These are phyloP conservation scores for Pythium phragmiticola DNA, from an alignment of 352 stramenopile species.

Conservation along the genomic window DNA sequence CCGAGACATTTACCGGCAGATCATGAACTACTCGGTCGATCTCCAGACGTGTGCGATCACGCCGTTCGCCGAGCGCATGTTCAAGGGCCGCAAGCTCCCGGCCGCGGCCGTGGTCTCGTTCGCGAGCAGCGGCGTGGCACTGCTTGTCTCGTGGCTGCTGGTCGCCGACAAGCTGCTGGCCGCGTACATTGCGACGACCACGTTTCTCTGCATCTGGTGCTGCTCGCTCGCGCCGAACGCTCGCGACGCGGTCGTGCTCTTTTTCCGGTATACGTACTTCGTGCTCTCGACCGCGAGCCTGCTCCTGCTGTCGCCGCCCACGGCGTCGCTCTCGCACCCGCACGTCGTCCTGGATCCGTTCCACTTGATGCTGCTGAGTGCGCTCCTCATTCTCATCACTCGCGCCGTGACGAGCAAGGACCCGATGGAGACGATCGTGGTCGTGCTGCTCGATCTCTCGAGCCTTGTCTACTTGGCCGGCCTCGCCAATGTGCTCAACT, in stretches of 20 bases:
- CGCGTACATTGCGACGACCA: constrained; percentile 40
- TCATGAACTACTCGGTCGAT: constrained; percentile 67
- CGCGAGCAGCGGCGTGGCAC: background rate
- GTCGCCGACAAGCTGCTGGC: constrained; percentile 27
- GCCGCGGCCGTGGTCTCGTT: constrained; percentile 30
- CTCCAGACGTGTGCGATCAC: constrained; percentile 54
- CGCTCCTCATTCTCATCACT: constrained; percentile 43
- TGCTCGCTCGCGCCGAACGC: constrained; percentile 44
- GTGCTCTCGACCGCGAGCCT: constrained; percentile 51
- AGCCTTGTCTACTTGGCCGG: constrained; percentile 51
- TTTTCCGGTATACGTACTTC: constrained; percentile 53
- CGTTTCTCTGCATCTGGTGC: constrained; percentile 39
- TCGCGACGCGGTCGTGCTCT: constrained; percentile 41
- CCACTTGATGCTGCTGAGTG: constrained; percentile 42
- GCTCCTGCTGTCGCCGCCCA: constrained; percentile 26
- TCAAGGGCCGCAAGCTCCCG: constrained; percentile 31
- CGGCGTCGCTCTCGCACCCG: constrained; percentile 6
- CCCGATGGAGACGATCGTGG: constrained; percentile 54
- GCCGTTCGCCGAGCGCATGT: constrained; percentile 40
- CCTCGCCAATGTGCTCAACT: constrained; percentile 43
- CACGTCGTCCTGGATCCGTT: constrained; percentile 48
- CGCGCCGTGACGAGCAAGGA: constrained; percentile 61
- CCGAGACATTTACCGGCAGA: constrained; percentile 63
- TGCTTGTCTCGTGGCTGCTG: constrained; percentile 14
- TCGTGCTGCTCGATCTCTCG: constrained; percentile 51